phyloP scores from a whole-genome alignment of 2,329 filamentous ascomycete genomes.

The Laburnicola sp. region DNA sequence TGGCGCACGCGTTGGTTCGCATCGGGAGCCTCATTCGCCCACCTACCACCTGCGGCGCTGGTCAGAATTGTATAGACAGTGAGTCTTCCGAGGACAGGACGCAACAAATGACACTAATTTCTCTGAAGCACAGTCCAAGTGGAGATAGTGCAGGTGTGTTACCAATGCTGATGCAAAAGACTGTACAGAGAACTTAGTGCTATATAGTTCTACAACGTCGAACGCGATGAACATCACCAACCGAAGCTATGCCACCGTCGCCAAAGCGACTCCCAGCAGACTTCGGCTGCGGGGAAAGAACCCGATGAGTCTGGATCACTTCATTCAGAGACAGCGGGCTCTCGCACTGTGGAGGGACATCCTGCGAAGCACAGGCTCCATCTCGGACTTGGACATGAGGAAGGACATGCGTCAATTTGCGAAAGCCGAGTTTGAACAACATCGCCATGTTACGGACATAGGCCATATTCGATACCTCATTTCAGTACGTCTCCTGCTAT shows the following conservation, averaged over 20 bases:
- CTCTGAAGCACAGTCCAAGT: no score
- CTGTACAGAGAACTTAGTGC: background rate
- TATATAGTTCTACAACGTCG: background rate
- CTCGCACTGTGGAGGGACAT: slow-evolving; percentile 54
- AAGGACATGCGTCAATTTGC: slow-evolving; percentile 54
- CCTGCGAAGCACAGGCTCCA: slow-evolving; percentile 46
- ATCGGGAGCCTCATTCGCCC: no score
- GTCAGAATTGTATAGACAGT: no score
- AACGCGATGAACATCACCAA: background rate
- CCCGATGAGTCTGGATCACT: slow-evolving; percentile 44
- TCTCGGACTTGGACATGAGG: slow-evolving; percentile 32
- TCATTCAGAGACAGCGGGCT: slow-evolving; percentile 54
- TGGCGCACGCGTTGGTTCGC: no score
- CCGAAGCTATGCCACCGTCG: slow-evolving; percentile 36
- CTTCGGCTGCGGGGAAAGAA: slow-evolving; percentile 37
- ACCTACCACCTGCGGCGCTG: no score
- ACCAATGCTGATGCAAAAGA: no score
- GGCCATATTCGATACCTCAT: slow-evolving; percentile 16
- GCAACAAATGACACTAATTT: no score
- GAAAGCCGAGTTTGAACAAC: slow-evolving; percentile 53
- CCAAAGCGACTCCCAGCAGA: slow-evolving; percentile 32
- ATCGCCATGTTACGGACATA: slow-evolving; percentile 51
- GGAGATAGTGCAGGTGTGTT: no score
- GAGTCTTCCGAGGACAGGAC: no score
- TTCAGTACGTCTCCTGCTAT: slow-evolving; percentile 32